Percentiles rank a stretch among this genome's conserved stretches.
Evolutionary conservation across 176 grass and related monocot species (phyloP).

Genomic region (Areca catechu): DNA sequence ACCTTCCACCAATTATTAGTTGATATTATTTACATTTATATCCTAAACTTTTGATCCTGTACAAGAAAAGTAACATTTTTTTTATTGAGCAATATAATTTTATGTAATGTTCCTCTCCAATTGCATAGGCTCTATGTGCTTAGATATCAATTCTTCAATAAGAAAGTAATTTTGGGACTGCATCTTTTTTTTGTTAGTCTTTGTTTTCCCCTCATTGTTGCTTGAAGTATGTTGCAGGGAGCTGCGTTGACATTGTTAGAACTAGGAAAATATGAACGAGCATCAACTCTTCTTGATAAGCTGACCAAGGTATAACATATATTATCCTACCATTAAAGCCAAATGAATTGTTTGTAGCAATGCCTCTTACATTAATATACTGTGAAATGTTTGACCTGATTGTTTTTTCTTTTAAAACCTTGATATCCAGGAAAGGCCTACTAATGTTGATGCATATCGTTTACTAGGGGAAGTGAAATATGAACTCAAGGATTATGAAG

Average conservation of each 20-base stretch:
- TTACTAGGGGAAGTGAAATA: constrained; percentile 92
- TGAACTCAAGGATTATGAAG: constrained; percentile 87
- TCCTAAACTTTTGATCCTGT: no score
- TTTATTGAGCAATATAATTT: no score
- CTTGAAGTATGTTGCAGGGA: constrained; percentile 40
- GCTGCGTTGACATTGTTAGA: constrained; percentile 72
- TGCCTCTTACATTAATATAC: background rate
- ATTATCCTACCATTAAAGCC: constrained; percentile 9
- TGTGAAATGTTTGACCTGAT: constrained; percentile 13
- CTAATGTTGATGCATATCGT: constrained; percentile 72
- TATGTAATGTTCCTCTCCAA: no score
- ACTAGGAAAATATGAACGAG: constrained; percentile 78
- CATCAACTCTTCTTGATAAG: constrained; percentile 61
- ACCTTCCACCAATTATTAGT: no score
- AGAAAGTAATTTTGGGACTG: no score
- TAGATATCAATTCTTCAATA: no score
- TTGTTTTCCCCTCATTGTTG: constrained; percentile 10
- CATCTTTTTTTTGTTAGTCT: no score
- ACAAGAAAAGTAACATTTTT: no score
- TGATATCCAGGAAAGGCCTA: constrained; percentile 62
- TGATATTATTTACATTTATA: no score
- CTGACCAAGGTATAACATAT: constrained; percentile 49
- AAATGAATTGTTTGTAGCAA: constrained; percentile 1
- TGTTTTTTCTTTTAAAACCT: constrained; percentile 19
- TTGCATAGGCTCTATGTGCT: no score